Base-by-base conservation (phyloP, 2,329 filamentous ascomycete species). In the Fusarium beomiforme region DNA sequence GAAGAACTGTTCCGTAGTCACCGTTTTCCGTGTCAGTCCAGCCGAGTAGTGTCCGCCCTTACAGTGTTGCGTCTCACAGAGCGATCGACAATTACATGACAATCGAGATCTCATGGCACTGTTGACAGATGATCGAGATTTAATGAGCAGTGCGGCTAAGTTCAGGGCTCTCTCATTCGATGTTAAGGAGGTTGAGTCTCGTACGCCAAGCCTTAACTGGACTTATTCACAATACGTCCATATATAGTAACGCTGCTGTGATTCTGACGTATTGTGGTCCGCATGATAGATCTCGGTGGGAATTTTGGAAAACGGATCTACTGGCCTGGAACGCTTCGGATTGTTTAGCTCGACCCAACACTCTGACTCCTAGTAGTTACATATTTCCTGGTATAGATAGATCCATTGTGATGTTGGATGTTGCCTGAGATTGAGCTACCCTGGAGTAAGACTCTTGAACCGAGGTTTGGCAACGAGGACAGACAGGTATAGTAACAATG, bases 111-210 rank as follows among this genome's bases (percentile, higher is more conserved):
- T 14, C 23, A 69, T 37, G 37, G 37, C n/a, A 33, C 36, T 44
- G 29, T 33, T 55, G 26, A 19, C 42, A 71, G 53, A 65, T 66
- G 51, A 69, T 71, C 59, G 55, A 71, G 51, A 72, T 71, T 56
- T 37, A 46, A 36, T 61, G 55, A 54, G 34, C 39, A 26, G 58
- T 55, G 33, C 14, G 33, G 26, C 26, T 29, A 29, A 34, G 12
- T 14, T 34, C 13, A 34, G 13, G 33, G 33, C 12, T 14, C 14
- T 16, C 60, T 33, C 51, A 36, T 42, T n/a, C 42, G n/a, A 42
- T n/a, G 44, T 26, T 19, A 36, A 41, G 54, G 49, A 44, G 59
- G 21, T 64, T 43, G 24, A 59, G 36, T 58, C 41, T 19, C 24
- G 19, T 24, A 29, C 47, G 58, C 64, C 69, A 71, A 65, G 68